A percentile compares a stretch with the other conserved stretches of the same genome.
These are phyloP conservation scores for Phoma herbarum DNA, from an alignment of 2,329 filamentous ascomycete genomes.

Conservation along the genomic window DNA sequence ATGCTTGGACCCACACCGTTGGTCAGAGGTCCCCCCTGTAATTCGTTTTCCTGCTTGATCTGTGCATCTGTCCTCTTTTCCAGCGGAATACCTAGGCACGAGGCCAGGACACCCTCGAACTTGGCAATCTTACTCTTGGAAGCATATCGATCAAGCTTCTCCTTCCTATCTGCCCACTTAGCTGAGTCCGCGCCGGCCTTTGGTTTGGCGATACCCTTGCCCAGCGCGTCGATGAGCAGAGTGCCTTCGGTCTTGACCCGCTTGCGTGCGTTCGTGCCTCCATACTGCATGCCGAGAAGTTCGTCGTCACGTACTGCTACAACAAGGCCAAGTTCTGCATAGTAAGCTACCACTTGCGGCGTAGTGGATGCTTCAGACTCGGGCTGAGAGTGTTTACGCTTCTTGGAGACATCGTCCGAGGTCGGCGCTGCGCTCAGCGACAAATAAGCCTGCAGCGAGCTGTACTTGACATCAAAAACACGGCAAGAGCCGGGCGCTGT, in stretches of 20 bases:
- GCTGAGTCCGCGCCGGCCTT: conserved; percentile 26
- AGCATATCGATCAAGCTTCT: conserved; percentile 50
- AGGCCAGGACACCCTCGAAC: conserved; percentile 54
- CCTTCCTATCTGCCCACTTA: conserved; percentile 42
- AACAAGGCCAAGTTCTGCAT: conserved; percentile 71
- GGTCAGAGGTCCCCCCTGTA: conserved; percentile 29
- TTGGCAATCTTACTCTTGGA: conserved; percentile 47
- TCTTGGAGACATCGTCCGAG: conserved; percentile 45
- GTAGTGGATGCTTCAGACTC: conserved; percentile 51
- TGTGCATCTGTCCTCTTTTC: conserved; percentile 27
- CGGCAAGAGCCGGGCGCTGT: conserved; percentile 64
- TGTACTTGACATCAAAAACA: conserved; percentile 73
- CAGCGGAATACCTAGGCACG: conserved; percentile 49
- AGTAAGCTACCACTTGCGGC: conserved; percentile 57
- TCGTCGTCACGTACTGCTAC: conserved; percentile 71
- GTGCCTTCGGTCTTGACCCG: conserved; percentile 56
- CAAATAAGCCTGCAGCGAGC: conserved; percentile 57
- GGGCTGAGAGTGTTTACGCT: conserved; percentile 42
- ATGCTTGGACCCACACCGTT: conserved; percentile 36
- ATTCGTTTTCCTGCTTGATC: conserved; percentile 33
- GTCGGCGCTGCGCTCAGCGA: conserved; percentile 37
- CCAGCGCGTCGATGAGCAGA: conserved; percentile 76
- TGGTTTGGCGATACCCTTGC: conserved; percentile 62
- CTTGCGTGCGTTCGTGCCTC: conserved; percentile 45
- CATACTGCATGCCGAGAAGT: conserved; percentile 71